phyloP scores from a whole-genome alignment of 768 basidiomycete species.

The Boletus rex-veris region DNA sequence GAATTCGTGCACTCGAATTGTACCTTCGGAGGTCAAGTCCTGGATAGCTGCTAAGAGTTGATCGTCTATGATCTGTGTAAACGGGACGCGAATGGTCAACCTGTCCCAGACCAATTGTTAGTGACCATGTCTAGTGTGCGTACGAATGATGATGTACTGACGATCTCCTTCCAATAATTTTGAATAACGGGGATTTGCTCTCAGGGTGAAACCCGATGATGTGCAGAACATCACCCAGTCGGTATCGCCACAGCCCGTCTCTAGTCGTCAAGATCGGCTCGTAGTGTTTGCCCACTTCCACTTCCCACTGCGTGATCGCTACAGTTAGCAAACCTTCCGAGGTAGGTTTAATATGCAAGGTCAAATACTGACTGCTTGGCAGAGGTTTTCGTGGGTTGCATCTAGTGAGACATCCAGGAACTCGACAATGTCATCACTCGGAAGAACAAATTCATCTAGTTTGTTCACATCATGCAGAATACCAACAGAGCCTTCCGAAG shows the following conservation, averaged over 20 bases:
- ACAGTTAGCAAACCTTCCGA: background rate
- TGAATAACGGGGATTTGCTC: conserved; percentile 9
- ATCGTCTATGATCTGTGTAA: conserved; percentile 5
- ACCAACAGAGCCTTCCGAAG: conserved; percentile 11
- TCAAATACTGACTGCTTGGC: conserved; percentile 13
- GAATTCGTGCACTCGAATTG: conserved; percentile 12
- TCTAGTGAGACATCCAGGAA: conserved; percentile 16
- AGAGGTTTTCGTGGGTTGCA: conserved; percentile 10
- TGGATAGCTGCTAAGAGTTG: conserved; percentile 7
- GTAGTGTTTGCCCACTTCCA: conserved; percentile 15
- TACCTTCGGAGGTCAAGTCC: background rate
- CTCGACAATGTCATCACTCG: conserved; percentile 7
- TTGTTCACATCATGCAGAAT: background rate
- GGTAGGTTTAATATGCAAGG: background rate
- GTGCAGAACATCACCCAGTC: conserved; percentile 15
- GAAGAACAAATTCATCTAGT: conserved; percentile 10
- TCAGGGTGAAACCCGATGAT: conserved; percentile 15
- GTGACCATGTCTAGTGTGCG: no score
- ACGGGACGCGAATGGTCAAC: conserved; percentile 5
- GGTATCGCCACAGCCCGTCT: conserved; percentile 24
- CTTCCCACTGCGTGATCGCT: conserved; percentile 12
- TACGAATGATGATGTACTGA: conserved; percentile 3
- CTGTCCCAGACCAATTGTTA: conserved; percentile 1
- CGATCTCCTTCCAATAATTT: conserved; percentile 14
- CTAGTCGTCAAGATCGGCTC: conserved; percentile 20